Conservation (phyloP, 768 basidiomycete genomes). For the Tricholoma terreum region DNA sequence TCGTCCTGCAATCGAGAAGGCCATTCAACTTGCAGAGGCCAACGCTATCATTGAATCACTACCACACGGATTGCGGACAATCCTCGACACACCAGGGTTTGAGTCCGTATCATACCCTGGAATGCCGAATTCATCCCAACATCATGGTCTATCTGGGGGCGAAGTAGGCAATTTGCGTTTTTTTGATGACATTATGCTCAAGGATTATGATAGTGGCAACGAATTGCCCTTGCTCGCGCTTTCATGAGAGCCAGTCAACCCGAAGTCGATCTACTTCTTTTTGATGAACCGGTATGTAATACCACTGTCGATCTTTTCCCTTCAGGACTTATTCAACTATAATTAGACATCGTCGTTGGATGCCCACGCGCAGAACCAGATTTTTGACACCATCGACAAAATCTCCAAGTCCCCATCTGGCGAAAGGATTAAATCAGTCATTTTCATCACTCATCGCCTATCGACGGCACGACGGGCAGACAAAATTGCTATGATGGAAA, state of each 20-base stretch:
- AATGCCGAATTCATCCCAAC: constrained; percentile 29
- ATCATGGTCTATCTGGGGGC: constrained; percentile 78
- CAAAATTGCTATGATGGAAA: constrained; percentile 85
- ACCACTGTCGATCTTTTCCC: constrained; percentile 3
- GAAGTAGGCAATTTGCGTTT: constrained; percentile 50
- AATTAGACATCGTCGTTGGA: constrained; percentile 75
- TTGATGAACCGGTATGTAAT: constrained; percentile 75
- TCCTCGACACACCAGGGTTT: constrained; percentile 61
- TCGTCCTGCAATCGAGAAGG: constrained; percentile 53
- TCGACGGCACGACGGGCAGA: constrained; percentile 80
- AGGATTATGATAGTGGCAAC: constrained; percentile 63
- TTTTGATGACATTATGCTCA: not conserved
- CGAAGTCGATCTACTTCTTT: constrained; percentile 73
- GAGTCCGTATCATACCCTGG: constrained; percentile 50
- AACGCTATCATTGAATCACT: constrained; percentile 60
- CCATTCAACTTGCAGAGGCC: constrained; percentile 73
- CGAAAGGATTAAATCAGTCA: constrained; percentile 62
- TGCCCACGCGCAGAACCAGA: constrained; percentile 73
- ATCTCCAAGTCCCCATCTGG: constrained; percentile 59
- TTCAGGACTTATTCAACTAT: constrained; percentile 3
- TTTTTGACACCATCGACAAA: constrained; percentile 72
- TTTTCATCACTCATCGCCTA: constrained; percentile 83
- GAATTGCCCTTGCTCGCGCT: constrained; percentile 80
- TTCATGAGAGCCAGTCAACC: constrained; percentile 81
- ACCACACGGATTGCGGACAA: constrained; percentile 72